Evolutionary conservation across 345 rosid species (phyloP).

Genomic region (Populus alba): DNA sequence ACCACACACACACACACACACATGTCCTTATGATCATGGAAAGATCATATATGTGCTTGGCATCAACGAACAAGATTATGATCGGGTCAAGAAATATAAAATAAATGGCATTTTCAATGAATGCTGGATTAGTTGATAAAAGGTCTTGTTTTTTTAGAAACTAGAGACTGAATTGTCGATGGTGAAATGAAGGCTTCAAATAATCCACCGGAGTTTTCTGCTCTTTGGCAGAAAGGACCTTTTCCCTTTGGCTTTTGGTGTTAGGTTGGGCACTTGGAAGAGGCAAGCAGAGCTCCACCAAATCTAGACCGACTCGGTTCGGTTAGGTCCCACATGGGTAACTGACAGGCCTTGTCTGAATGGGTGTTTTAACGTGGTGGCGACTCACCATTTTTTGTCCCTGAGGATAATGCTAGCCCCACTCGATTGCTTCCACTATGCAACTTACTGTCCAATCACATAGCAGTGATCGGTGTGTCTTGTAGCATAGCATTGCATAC

Average conservation of each 20-base stretch:
- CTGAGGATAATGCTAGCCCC: background rate
- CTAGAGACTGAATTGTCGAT: too few species aligned
- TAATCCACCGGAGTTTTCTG: too few species aligned
- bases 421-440: background rate
- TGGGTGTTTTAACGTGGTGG: slow-evolving; percentile 4
- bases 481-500: background rate
- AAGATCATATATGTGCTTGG: too few species aligned
- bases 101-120: too few species aligned
- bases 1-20: too few species aligned
- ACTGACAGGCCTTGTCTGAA: background rate
- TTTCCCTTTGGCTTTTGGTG: background rate
- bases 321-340: background rate
- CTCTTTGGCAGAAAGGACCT: background rate
- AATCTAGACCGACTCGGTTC: background rate
- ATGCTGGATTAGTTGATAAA: too few species aligned
- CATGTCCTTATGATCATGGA: too few species aligned
- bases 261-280: background rate
- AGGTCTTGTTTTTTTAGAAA: too few species aligned
- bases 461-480: too few species aligned
- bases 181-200: too few species aligned
- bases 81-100: too few species aligned
- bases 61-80: too few species aligned
- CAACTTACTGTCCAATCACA: slow-evolving; percentile 1
- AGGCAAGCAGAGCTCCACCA: background rate
- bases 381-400: slow-evolving; percentile 12